Base-by-base conservation (phyloP, 805 yeast genomes). In the Spathaspora sp. region DNA sequence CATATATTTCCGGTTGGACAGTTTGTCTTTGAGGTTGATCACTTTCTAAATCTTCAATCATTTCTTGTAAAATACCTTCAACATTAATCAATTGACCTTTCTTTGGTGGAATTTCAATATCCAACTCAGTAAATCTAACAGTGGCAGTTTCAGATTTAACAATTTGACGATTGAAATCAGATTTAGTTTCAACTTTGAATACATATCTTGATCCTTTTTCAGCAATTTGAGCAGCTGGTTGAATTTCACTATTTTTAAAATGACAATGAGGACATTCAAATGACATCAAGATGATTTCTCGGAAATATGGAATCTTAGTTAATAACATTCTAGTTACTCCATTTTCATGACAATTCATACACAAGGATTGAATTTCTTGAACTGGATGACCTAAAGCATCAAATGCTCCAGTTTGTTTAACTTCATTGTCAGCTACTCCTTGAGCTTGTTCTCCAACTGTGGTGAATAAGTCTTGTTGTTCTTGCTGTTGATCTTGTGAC, bases 211-310 rank as follows among this genome's bases (percentile, higher is more conserved):
- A 69, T 32, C 99, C 99, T 69, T 88, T 89, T 60, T 87, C 93
- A 61, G 93, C 96, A 56, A 94, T 90, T 51, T 82, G 82, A 5
- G 94, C 85, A 5, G 99, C 99, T n/a, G 97, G 87, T 75, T 94
- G 99, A 59, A 94, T 81, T 71, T 94, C 99, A 40, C 89, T 82
- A 76, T 90, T 93, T 66, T 86, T 88, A 65, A 89, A 83, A 0
- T 89, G 89, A 75, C 99, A 94, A 69, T 92, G 97, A 26, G 94
- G 93, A 70, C 99, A 94, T 58, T 85, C 89, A 68, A 94, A 94
- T 1, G 97, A 91, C 96, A 94, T 93, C 52, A 94, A 67, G 48
- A 94, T 87, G 49, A 94, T 83, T 67, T 94, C 97, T 57, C 92
- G 77, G 73, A 94, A 94, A 62, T 76, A 90, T 17, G 99, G 99